Evolutionary conservation across 306 rosid species (phyloP).

Genomic region (Gynostemma pentaphyllum): DNA sequence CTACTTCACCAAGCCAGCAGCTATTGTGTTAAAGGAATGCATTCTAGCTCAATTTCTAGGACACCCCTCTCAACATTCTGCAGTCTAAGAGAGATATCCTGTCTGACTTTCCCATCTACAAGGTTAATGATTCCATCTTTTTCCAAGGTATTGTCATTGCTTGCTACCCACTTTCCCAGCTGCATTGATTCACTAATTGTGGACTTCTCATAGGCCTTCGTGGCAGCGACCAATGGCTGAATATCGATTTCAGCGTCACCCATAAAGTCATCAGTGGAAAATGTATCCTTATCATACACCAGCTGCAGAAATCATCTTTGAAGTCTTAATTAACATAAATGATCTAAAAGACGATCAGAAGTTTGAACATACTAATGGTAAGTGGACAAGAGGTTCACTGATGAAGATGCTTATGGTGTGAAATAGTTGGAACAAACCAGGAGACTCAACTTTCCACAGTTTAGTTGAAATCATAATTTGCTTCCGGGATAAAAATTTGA

Average conservation of each 20-base stretch:
- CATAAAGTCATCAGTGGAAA: constrained; percentile 76
- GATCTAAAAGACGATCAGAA: not conserved
- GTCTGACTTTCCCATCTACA: constrained; percentile 64
- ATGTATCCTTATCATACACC: constrained; percentile 82
- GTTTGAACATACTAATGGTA: not conserved
- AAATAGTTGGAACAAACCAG: not conserved
- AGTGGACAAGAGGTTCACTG: not conserved
- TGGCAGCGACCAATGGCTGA: constrained; percentile 69
- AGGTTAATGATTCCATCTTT: constrained; percentile 53
- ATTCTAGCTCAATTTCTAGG: constrained; percentile 66
- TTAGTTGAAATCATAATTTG: not conserved
- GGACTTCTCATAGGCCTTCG: constrained; percentile 59
- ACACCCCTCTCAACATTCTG: constrained; percentile 77
- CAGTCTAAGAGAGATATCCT: constrained; percentile 53
- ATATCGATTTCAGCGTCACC: constrained; percentile 94
- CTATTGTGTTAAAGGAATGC: constrained; percentile 86
- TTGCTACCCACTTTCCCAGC: constrained; percentile 52
- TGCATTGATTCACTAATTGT: constrained; percentile 29
- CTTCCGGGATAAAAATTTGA: not conserved
- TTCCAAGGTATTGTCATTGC: constrained; percentile 36
- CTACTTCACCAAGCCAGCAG: not conserved
- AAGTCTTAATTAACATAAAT: not conserved
- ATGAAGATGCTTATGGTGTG: not conserved
- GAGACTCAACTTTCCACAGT: not conserved
- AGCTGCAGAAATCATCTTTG: constrained; percentile 36